Conservation (phyloP, 306 rosid species). For the Ziziphus jujuba region DNA sequence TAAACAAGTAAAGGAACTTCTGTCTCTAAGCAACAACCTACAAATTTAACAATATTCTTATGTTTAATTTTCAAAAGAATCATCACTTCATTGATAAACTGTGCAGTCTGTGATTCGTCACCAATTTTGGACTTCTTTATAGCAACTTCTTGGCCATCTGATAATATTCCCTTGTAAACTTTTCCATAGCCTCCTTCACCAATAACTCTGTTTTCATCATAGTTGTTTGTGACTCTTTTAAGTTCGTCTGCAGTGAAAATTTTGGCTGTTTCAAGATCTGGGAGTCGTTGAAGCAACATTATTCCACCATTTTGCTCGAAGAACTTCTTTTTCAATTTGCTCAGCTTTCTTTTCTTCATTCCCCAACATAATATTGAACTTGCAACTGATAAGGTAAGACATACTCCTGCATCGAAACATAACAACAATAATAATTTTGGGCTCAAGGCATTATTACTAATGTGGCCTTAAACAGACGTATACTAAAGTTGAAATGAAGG, state of each 20-base stretch:
- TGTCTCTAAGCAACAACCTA: slow-evolving; percentile 26
- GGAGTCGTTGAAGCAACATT: slow-evolving; percentile 11
- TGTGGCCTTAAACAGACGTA: too few relatives aligned
- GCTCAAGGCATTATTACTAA: too few relatives aligned
- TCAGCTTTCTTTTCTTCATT: background rate
- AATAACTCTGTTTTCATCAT: background rate
- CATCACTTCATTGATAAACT: slow-evolving; percentile 24
- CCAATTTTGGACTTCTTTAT: slow-evolving; percentile 23
- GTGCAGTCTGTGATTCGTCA: background rate
- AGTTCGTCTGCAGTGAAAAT: slow-evolving; percentile 6
- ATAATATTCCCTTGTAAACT: slow-evolving; percentile 24
- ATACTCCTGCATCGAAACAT: slow-evolving; percentile 15
- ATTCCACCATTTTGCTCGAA: slow-evolving; percentile 26
- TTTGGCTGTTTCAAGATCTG: background rate
- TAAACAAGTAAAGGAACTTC: slow-evolving; percentile 15
- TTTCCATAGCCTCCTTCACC: slow-evolving; percentile 28
- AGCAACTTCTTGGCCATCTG: slow-evolving; percentile 4
- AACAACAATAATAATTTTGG: too few relatives aligned
- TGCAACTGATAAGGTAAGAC: background rate
- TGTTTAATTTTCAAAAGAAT: slow-evolving; percentile 23
- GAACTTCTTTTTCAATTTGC: slow-evolving; percentile 7
- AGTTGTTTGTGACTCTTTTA: slow-evolving; percentile 7
- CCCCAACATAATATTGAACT: background rate
- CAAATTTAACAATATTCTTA: slow-evolving; percentile 17
- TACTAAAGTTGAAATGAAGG: too few relatives aligned